These are phyloP conservation scores for Apiotrichum laibachii DNA, from an alignment of 1,284 basidiomycete species.

Conservation along the genomic window DNA sequence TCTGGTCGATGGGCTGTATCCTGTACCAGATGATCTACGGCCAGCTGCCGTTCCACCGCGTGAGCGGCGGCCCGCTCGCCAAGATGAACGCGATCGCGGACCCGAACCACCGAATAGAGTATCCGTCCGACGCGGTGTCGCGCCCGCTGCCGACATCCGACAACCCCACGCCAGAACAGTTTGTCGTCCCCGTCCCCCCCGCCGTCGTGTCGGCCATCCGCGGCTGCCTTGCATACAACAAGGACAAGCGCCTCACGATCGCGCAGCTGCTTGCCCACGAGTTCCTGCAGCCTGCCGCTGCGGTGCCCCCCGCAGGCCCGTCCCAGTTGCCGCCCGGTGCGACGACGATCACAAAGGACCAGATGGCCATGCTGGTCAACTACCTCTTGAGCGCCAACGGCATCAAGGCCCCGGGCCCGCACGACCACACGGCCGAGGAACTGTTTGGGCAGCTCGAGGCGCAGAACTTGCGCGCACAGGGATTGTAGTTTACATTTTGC, in stretches of 20 bases:
- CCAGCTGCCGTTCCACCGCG: constrained; percentile 81
- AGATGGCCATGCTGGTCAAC: constrained; percentile 45
- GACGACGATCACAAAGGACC: constrained; percentile 41
- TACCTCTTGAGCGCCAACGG: constrained; percentile 34
- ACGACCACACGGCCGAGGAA: constrained; percentile 26
- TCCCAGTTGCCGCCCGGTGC: constrained; percentile 32
- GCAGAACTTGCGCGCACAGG: too few species aligned
- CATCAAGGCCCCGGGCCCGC: constrained; percentile 20
- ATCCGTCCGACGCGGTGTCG: constrained; percentile 32
- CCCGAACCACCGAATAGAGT: constrained; percentile 53
- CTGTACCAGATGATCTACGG: constrained; percentile 96
- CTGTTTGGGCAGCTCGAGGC: too few species aligned
- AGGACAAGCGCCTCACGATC: constrained; percentile 55
- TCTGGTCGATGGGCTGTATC: constrained; percentile 98
- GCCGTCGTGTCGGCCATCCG: constrained; percentile 54
- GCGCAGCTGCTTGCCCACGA: constrained; percentile 53
- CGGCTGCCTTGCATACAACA: constrained; percentile 53
- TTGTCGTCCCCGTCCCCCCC: constrained; percentile 50
- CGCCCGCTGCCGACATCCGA: neutral
- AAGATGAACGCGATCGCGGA: constrained; percentile 58
- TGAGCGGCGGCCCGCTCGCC: constrained; percentile 67
- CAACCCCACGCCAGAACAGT: neutral
- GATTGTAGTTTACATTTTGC: too few species aligned
- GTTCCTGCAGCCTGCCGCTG: constrained; percentile 43
- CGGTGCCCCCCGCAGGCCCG: neutral